Conservation (phyloP, 148 eudicot genomes). For the Polygonum aviculare region DNA sequence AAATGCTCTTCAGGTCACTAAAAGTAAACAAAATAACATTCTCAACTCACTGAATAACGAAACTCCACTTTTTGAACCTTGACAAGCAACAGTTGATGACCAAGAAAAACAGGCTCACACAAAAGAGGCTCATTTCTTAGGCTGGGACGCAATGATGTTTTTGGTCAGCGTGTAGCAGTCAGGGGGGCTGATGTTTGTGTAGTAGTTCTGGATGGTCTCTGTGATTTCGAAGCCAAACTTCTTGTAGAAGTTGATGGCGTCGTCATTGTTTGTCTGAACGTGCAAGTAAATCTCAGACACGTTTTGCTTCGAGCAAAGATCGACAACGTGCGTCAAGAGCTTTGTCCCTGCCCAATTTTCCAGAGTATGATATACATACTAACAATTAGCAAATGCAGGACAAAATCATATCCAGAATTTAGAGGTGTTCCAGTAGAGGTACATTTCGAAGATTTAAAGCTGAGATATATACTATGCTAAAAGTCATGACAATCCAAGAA, state of each 20-base stretch:
- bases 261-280: constrained; percentile 91
- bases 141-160: constrained; percentile 34
- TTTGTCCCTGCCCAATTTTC: constrained; percentile 48
- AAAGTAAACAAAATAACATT: too few species aligned
- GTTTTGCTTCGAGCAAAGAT: constrained; percentile 62
- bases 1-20: not conserved
- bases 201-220: constrained; percentile 78
- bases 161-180: constrained; percentile 78
- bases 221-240: constrained; percentile 89
- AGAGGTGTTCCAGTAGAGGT: not conserved
- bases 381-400: not conserved
- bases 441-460: not conserved
- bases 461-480: not conserved
- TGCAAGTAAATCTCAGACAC: constrained; percentile 83
- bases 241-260: constrained; percentile 84
- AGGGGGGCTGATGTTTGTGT: constrained; percentile 76
- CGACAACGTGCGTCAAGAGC: constrained; percentile 72
- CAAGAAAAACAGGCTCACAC: not conserved
- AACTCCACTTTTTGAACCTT: not conserved
- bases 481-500: not conserved
- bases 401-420: not conserved
- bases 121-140: constrained; percentile 32
- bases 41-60: not conserved
- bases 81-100: not conserved
- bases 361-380: not conserved